phyloP scores from a whole-genome alignment of 345 rosid species.

The Citrus medica region DNA sequence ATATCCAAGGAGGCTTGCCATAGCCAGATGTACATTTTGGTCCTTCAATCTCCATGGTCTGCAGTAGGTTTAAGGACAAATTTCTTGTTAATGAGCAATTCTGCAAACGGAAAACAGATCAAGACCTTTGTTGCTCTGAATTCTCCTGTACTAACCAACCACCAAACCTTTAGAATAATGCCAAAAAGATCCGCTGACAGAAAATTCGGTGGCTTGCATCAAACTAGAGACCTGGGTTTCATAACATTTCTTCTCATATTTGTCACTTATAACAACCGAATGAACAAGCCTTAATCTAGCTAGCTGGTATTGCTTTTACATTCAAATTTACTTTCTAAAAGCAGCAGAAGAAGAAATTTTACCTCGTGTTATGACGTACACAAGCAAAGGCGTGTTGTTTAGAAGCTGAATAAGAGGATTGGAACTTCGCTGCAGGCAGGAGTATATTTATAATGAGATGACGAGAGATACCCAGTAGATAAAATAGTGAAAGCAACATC shows the following conservation, averaged over 20 bases:
- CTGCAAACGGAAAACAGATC: not conserved
- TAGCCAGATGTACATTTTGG: conserved; percentile 47
- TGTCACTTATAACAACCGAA: not conserved
- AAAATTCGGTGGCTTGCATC: not conserved
- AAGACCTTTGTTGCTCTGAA: conserved; percentile 1
- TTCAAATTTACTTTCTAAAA: not conserved
- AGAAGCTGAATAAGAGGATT: not conserved
- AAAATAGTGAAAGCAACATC: not conserved
- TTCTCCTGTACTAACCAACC: not conserved
- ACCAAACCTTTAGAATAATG: not conserved
- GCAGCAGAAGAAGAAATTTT: not conserved
- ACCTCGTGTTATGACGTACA: not conserved
- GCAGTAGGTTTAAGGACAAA: conserved; percentile 6
- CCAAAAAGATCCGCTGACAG: not conserved
- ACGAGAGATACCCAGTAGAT: not conserved
- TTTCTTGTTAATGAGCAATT: conserved; percentile 16
- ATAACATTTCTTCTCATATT: not conserved
- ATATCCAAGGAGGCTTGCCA: conserved; percentile 87
- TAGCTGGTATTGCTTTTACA: not conserved
- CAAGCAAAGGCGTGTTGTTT: not conserved
- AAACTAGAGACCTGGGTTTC: not conserved
- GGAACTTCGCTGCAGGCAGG: not conserved
- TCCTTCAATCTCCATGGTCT: conserved; percentile 52
- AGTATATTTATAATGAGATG: not conserved
- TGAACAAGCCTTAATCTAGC: not conserved